Base-by-base conservation (phyloP, 805 yeast species). In the Saturnispora zaruensis region DNA sequence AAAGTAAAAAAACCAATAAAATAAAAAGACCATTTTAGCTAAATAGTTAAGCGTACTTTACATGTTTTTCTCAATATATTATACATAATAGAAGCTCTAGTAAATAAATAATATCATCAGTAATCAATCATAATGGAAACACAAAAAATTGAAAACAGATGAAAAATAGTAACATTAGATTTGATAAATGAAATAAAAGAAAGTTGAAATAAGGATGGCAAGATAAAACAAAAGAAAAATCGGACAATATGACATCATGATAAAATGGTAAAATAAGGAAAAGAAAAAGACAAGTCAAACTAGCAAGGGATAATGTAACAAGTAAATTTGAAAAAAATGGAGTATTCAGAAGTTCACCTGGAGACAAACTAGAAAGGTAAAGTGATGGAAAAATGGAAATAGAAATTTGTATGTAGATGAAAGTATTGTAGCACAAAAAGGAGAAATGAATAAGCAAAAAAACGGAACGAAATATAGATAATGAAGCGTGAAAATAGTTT, bases 11-110 rank as follows among this genome's bases (percentile, higher is more conserved):
- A n/a, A 18, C 34, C 23, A 42, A 21, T 13, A 38, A 25, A 25
- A 33, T 28, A 16, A 47, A 41, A 21, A 47, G 50, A 14, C 50
- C 50, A 14, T 47, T 47, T 41, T 47, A 41, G 20, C 4, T n/a
- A 18, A n/a, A 11, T 7, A 11, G 16, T 18, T 7, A n/a, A 16
- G 11, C 20, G 21, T 36, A 18, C 13, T 18, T 9, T 36, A 36
- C 13, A 18, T 36, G 6, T 18, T 36, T 36, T 20, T 36, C 9
- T 9, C 5, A 6, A 18, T 8, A 18, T 16, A 18, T 20, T 18
- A 18, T 36, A 36, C 40, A 36, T 18, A 36, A 1, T 16, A 36
- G 23, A 36, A 20, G 37, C 20, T 33, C 20, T 36, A 18, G 13
- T 16, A 36, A 36, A 36, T 28, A 28, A 25, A 28, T 28, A 28